Evolutionary conservation across 148 eudicot genomes (phyloP), one percentile per base, ranked within the genome.

Genomic region (Pharnaceum exiguum): DNA sequence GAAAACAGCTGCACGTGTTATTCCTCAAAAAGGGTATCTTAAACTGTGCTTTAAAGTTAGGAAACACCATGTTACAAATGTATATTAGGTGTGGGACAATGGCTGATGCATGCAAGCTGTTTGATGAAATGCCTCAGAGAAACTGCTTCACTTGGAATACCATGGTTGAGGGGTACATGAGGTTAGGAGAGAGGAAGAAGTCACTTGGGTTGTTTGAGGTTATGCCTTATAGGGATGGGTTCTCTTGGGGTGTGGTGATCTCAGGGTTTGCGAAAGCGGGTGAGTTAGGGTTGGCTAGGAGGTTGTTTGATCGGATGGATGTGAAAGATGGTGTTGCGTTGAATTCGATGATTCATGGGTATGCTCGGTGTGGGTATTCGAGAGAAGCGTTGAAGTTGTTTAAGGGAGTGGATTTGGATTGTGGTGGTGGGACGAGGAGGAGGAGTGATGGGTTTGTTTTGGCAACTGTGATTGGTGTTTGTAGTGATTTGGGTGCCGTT

Each of bases 331-430:
- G 58, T 56, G 63, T 75, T 68, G 94, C 79, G 55, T 83, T 84
- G 90, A 85, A 85, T 71, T 77, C 83, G 13, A 70, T 91, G 72
- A 85, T 91, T 58, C 96, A 88, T 74, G 95, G 86, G 60, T 83
- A 83, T 63, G 90, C 78, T 10, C 69, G 67, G 13, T 51, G 47
- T 57, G 95, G 90, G 67, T 50, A 17, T 62, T 69, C 87, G 8
- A 25, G 60, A 57, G 79, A 88, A 65, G 88, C 95, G 33, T 45
- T 93, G 63, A 77, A 74, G 51, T 23, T 88, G 78, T 85, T 88
- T 26, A 85, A 69, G 60, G 82, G 75, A 31, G 46, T 82, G 71
- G 69, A 54, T 40, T 73, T 59, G 42, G 75, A 75, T 51, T 52
- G 37, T 1, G 21, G 7, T 32, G 84, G 71, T 63, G 59, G n/a